These are phyloP conservation scores for Leccinum incarnatum DNA, from an alignment of 768 basidiomycete genomes.

Conservation along the genomic window DNA sequence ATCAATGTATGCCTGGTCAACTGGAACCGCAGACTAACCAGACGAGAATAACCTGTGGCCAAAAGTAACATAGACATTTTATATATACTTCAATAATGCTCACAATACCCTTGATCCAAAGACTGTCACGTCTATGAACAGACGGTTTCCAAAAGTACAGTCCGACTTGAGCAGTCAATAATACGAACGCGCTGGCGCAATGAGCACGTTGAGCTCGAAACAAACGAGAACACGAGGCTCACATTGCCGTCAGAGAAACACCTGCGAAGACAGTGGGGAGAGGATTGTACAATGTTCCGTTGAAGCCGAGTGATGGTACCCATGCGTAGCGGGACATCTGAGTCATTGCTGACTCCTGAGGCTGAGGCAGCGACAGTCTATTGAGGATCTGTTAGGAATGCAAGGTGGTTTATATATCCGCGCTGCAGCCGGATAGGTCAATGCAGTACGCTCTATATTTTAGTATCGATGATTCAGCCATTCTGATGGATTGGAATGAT, in stretches of 20 bases:
- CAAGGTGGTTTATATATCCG: constrained; percentile 11
- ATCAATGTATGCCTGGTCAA: background rate
- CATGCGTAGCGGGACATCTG: background rate
- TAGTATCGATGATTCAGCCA: background rate
- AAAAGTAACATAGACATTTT: background rate
- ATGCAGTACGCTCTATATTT: constrained; percentile 5
- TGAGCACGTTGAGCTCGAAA: background rate
- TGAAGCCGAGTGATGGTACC: background rate
- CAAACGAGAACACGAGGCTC: background rate
- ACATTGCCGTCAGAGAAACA: constrained; percentile 16
- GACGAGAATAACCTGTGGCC: constrained; percentile 15
- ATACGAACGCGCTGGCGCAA: constrained; percentile 13
- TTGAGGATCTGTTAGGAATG: background rate
- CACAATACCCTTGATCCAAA: constrained; percentile 24
- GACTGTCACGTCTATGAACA: constrained; percentile 15
- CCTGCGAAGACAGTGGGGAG: constrained; percentile 8
- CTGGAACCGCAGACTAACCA: constrained; percentile 16
- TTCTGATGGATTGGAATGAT: background rate
- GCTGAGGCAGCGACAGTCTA: background rate
- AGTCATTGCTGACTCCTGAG: constrained; percentile 5
- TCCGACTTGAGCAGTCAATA: constrained; percentile 24
- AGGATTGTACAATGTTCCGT: constrained; percentile 1
- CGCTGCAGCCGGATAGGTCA: background rate
- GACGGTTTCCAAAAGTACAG: constrained; percentile 21
- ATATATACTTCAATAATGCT: background rate